These are phyloP conservation scores for Westerdykella aurantiaca DNA, from an alignment of 2,329 filamentous ascomycete species.

Conservation along the genomic window DNA sequence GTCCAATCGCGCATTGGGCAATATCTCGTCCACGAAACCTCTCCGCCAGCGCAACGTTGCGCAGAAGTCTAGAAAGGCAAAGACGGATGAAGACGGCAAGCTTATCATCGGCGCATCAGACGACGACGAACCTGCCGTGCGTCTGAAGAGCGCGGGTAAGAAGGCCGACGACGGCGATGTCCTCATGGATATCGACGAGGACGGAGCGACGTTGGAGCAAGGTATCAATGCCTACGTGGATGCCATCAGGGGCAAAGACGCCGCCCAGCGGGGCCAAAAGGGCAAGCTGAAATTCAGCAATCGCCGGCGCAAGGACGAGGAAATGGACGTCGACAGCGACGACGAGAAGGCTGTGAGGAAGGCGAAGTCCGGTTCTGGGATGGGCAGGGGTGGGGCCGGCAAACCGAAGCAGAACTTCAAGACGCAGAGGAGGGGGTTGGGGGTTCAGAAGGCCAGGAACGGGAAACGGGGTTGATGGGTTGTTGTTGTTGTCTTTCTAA, in stretches of 20 bases:
- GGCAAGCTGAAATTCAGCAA: slow-evolving; percentile 57
- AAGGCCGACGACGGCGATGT: slow-evolving; percentile 41
- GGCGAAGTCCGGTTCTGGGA: slow-evolving; percentile 30
- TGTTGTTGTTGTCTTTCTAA: too few species aligned
- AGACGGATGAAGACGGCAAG: slow-evolving; percentile 67
- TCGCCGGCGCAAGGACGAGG: slow-evolving; percentile 40
- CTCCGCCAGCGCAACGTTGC: slow-evolving; percentile 54
- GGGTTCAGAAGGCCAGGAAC: slow-evolving; percentile 32
- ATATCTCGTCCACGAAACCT: slow-evolving; percentile 88
- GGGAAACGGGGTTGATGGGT: slow-evolving; percentile 2
- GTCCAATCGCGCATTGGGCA: slow-evolving; percentile 80
- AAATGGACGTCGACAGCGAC: slow-evolving; percentile 45
- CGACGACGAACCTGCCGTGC: slow-evolving; percentile 33
- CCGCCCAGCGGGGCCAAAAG: slow-evolving; percentile 52
- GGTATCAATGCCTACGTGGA: slow-evolving; percentile 58
- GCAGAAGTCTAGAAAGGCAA: slow-evolving; percentile 37
- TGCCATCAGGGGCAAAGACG: slow-evolving; percentile 55
- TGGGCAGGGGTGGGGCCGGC: slow-evolving; percentile 11
- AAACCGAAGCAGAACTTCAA: slow-evolving; percentile 12
- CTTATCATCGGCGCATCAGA: slow-evolving; percentile 61
- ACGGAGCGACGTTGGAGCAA: slow-evolving; percentile 41
- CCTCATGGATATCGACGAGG: slow-evolving; percentile 55
- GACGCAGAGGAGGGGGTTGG: slow-evolving; percentile 32
- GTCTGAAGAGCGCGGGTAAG: slow-evolving; percentile 29
- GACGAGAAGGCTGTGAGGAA: slow-evolving; percentile 36